Percentiles rank a stretch among this genome's conserved stretches.
Evolutionary conservation across 2,329 filamentous ascomycete genomes (phyloP).

Genomic region (Pseudogymnoascus sp.): DNA sequence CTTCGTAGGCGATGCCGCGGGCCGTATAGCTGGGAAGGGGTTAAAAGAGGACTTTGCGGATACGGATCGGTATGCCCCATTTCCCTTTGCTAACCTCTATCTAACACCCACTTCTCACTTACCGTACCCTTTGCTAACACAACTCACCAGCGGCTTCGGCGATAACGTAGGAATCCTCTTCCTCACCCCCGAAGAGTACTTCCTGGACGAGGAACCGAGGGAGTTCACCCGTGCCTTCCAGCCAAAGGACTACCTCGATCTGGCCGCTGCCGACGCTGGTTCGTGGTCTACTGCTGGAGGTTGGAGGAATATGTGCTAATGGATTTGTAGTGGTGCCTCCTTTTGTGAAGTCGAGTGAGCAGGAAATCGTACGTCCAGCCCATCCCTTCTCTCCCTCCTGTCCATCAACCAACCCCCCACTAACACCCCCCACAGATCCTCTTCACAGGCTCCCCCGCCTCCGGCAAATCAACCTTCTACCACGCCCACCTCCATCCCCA

Average conservation of each 20-base stretch:
- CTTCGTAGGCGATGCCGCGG: conserved; percentile 83
- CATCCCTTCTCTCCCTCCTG: neutral
- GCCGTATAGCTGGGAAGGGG: conserved; percentile 41
- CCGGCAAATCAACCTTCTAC: conserved; percentile 89
- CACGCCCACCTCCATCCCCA: conserved; percentile 68
- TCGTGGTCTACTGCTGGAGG: neutral
- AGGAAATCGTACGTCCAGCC: neutral
- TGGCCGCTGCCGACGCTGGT: conserved; percentile 19
- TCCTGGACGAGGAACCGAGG: conserved; percentile 58
- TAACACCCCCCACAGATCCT: conserved; percentile 41
- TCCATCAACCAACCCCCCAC: neutral
- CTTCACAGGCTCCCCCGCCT: conserved; percentile 80
- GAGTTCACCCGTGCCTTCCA: conserved; percentile 67
- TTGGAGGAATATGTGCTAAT: neutral
- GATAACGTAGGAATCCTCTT: conserved; percentile 75
- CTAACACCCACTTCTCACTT: too few species aligned
- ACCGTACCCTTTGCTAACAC: conserved; percentile 16
- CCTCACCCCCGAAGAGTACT: conserved; percentile 86
- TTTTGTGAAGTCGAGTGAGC: neutral
- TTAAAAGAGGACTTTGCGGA: conserved; percentile 55
- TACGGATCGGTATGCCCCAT: conserved; percentile 40
- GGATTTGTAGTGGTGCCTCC: neutral
- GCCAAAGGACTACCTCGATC: conserved; percentile 46
- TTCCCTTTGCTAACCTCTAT: neutral
- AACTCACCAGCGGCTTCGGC: conserved; percentile 61